Base-by-base conservation (phyloP, 305 asterid genomes). In the Nicotiana rustica region DNA sequence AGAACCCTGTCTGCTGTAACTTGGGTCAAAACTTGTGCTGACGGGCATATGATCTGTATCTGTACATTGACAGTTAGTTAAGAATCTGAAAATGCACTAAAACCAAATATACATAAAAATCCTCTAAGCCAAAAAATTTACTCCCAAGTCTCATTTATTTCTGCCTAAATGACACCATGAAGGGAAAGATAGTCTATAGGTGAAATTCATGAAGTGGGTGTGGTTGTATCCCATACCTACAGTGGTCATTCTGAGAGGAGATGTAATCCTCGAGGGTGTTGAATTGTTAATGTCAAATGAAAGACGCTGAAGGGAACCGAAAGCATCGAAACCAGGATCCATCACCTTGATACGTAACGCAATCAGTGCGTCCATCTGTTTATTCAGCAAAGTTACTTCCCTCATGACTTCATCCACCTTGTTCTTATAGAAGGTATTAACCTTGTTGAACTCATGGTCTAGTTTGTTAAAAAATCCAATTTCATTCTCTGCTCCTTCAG, bases 401-500 rank as follows among this genome's bases (percentile, higher is more conserved):
- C 56, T 60, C 64, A 85, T 88, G 77, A 88, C 91, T 85, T 92
- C 95, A 56, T 91, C 96, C 87, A 92, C 91, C 87, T 90, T 90
- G 82, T 90, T 92, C 90, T 85, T 93, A 41, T 87, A 93, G 68
- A 95, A 94, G 41, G 82, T 80, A 88, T 90, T 91, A 29, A 90
- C 91, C 83, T 91, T 94, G 87, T 94, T 94, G 87, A 94, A 94
- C 89, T 94, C 97, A 60, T 87, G 88, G 79, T 92, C 98, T 41
- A 94, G 97, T 83, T 88, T 92, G 66, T 67, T 66, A 62, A 93
- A 94, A 83, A 92, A 94, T 5, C 0, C 47, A 1, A 83, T 77
- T 84, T 94, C 98, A 12, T 86, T 88, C 85, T 90, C 88, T 67
- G 89, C 94, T 83, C 84, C 93, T 82, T 84, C 91, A 3, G 89